Conservation (phyloP, 768 basidiomycete genomes). For the Lactarius sanguifluus region DNA sequence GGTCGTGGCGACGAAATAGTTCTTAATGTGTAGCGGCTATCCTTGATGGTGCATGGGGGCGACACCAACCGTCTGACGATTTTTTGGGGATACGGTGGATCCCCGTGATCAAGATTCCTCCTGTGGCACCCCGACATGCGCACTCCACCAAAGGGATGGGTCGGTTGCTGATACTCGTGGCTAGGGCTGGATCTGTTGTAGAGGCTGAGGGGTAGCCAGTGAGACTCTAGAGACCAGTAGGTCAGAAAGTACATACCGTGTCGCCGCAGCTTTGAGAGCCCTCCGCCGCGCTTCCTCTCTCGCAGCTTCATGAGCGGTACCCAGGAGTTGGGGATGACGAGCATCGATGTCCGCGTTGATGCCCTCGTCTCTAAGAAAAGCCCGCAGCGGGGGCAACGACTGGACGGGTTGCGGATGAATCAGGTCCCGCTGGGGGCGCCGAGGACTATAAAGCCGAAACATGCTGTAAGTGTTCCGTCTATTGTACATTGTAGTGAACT, state of each 20-base stretch:
- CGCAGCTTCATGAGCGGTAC: conserved; percentile 18
- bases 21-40: conserved; percentile 5
- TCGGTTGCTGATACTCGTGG: not conserved
- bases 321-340: conserved; percentile 9
- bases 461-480: not conserved
- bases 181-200: conserved; percentile 3
- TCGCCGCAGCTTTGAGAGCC: conserved; percentile 15
- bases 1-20: not conserved
- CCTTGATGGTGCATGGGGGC: not conserved
- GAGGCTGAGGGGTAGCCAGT: not conserved
- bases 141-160: conserved; percentile 1
- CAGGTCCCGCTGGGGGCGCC: conserved; percentile 17
- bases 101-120: conserved; percentile 6
- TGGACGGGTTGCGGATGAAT: conserved; percentile 19
- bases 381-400: conserved; percentile 28
- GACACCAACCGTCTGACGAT: not conserved
- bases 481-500: conserved; percentile 2
- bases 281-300: conserved; percentile 26
- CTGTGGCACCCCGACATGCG: conserved; percentile 6
- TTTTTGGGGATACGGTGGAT: conserved; percentile 13
- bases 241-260: conserved; percentile 20
- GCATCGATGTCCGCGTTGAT: conserved; percentile 19
- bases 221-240: conserved; percentile 1
- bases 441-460: conserved; percentile 6
- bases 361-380: conserved; percentile 24